Evolutionary conservation across 1,284 basidiomycete genomes (phyloP), one percentile per base, ranked within the genome.

Genomic region (Trichosporon ovoides): DNA sequence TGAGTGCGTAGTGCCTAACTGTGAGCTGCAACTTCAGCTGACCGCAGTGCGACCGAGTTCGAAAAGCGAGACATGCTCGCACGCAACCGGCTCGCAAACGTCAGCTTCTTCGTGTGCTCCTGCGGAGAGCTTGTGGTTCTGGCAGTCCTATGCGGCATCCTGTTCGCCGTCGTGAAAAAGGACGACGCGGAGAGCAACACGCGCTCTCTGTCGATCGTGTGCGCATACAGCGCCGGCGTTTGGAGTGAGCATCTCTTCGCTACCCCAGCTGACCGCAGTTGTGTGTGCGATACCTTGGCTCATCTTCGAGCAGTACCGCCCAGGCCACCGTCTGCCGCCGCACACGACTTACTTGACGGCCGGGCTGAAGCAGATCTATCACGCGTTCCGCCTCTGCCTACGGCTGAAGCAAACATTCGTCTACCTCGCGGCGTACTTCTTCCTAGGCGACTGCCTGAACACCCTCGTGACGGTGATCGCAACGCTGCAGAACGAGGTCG

Each of bases 161-260:
- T 61, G 9, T 80, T 89, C 36, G 53, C 88, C 51, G 81, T 90
- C 48, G 81, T 71, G 57, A 67, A 84, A 51, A 82, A 84, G 2
- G 82, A 81, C 54, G 89, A 90, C 68, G 79, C 87, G 55, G 87
- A 93, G 60, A 87, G 87, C 68, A 93, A 93, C 67, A 88, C 89
- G 63, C 86, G 86, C 65, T 90, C 88, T 13, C 87, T 91, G 56
- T 62, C 83, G 68, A 83, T 85, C 2, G 78, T 87, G 33, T 87
- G 87, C 68, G 88, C 85, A 0, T 89, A 88, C 70, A 81, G 86
- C 16, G 87, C 87, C 2, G 87, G 82, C 12, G 80, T 86, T 2
- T 89, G 88, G 87, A 70, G 87, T 86, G 72, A 66, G 85, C 78
- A 1, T n/a, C 58, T 51, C 38, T 58, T 9, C 56, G 35, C 36